These are phyloP conservation scores for Paramecium primaurelia DNA, from an alignment of 73 alveolate genomes.

Conservation along the genomic window DNA sequence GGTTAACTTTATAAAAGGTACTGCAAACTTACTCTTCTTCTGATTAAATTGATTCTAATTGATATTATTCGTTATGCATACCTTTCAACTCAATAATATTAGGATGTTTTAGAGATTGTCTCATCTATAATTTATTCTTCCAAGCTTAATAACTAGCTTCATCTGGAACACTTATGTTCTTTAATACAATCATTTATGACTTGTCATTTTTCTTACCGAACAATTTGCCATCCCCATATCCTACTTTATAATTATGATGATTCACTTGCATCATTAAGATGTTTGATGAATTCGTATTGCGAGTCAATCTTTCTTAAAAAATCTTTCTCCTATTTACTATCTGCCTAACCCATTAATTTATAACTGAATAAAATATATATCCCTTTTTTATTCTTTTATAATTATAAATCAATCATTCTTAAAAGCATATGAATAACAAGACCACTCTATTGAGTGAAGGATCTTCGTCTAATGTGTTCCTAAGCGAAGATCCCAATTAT, in stretches of 20 bases:
- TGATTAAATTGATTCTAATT: background rate
- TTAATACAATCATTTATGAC: background rate
- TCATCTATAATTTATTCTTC: background rate
- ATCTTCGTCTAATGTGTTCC: slow-evolving; percentile 1
- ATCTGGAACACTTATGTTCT: background rate
- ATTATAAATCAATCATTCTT: slow-evolving; percentile 13
- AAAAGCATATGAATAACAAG: slow-evolving; percentile 1
- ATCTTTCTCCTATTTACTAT: background rate
- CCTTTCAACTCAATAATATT: background rate
- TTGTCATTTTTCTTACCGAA: background rate
- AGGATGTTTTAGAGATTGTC: background rate
- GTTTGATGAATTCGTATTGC: background rate
- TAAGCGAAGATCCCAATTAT: background rate
- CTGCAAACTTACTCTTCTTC: background rate
- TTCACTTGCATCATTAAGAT: slow-evolving; percentile 14
- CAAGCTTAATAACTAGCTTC: background rate
- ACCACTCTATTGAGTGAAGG: slow-evolving; percentile 12
- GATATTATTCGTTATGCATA: background rate
- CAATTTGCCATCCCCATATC: slow-evolving; percentile 36
- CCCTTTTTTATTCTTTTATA: background rate
- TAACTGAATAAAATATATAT: background rate
- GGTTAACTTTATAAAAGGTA: background rate
- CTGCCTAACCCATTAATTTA: background rate
- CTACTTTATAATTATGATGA: background rate
- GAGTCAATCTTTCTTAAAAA: background rate